Evolutionary conservation across 108 stramenopile genomes (phyloP).

Genomic region (Fragilaria radians): DNA sequence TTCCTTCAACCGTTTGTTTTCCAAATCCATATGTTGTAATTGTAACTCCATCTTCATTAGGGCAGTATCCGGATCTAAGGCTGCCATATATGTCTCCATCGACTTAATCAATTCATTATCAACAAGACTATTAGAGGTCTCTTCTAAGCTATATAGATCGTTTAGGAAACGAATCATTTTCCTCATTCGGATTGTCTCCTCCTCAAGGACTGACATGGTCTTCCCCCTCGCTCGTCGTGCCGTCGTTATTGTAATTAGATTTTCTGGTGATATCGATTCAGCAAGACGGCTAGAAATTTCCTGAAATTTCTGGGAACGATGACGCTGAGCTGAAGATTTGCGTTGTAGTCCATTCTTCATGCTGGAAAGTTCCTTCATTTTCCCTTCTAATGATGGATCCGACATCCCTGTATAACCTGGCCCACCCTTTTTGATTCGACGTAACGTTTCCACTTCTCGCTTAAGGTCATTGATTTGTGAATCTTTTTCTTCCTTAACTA

Average conservation of each 20-base stretch:
- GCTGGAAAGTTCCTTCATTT: constrained; percentile 1
- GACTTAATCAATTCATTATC: constrained; percentile 5
- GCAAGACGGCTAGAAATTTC: constrained; percentile 4
- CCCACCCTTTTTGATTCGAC: not conserved
- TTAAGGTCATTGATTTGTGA: constrained; percentile 15
- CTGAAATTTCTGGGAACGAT: constrained; percentile 5
- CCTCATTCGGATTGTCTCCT: constrained; percentile 9
- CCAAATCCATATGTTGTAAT: not conserved
- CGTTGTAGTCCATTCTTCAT: constrained; percentile 6
- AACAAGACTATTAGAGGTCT: constrained; percentile 4
- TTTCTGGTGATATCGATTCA: not conserved
- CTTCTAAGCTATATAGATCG: constrained; percentile 13
- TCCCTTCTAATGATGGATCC: not conserved
- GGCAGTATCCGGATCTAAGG: constrained; percentile 6
- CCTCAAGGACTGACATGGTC: constrained; percentile 1
- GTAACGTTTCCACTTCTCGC: constrained; percentile 19
- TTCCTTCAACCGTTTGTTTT: constrained; percentile 1
- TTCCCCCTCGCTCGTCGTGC: not conserved
- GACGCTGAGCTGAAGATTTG: constrained; percentile 1
- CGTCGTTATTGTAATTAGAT: not conserved
- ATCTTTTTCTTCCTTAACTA: constrained; percentile 20
- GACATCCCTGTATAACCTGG: not conserved
- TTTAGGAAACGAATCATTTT: constrained; percentile 12
- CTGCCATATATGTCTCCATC: constrained; percentile 9
- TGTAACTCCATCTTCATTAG: not conserved